Evolutionary conservation across 2,329 filamentous ascomycete species (phyloP), one percentile per base, ranked within the genome.

Genomic region (Cladorrhinum sp.): DNA sequence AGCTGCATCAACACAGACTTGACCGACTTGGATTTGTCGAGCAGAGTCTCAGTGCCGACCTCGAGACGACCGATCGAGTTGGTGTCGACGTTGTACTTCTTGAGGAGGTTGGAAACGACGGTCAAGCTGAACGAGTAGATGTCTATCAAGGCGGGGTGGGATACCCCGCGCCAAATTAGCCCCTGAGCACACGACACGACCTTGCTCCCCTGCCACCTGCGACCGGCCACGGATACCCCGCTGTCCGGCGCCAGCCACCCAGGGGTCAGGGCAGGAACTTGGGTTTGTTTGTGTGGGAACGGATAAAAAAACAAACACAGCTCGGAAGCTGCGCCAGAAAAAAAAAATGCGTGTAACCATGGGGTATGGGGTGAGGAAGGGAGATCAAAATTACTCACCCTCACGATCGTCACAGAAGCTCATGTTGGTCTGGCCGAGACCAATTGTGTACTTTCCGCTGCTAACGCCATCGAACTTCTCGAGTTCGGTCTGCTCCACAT

Each of bases 21-120:
- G 80, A 93, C 90, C 51, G 90, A 93, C 83, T 94, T 94, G 74
- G 90, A 93, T 82, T 94, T 94, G 84, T 94, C 90, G 72, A 94
- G 81, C 60, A 94, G 81, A 66, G 90, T 94, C 83, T 94, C 90
- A 58, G 90, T 94, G 72, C 90, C 90, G 71, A 94, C 90, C 80
- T 94, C 90, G 72, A 94, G 82, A 70, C 90, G 88, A 68, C 90
- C 90, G 73, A 94, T 86, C 65, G 86, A 86, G 76, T 88, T 87
- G 72, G 86, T 77, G 77, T 95, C 90, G 77, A 95, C 87, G 72
- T 87, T 86, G 84, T 94, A 93, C 77, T 94, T 94, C 77, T 85
- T 85, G 71, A 95, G 80, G 67, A 95, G 86, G 73, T 86, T 89
- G 69, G 90, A 89, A 67, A 88, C 84, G 67, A 85, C 90, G 63